Percentiles rank a stretch among this genome's conserved stretches.
Conservation (phyloP, 1,284 basidiomycete species). For the Neonothopanus nambi region DNA sequence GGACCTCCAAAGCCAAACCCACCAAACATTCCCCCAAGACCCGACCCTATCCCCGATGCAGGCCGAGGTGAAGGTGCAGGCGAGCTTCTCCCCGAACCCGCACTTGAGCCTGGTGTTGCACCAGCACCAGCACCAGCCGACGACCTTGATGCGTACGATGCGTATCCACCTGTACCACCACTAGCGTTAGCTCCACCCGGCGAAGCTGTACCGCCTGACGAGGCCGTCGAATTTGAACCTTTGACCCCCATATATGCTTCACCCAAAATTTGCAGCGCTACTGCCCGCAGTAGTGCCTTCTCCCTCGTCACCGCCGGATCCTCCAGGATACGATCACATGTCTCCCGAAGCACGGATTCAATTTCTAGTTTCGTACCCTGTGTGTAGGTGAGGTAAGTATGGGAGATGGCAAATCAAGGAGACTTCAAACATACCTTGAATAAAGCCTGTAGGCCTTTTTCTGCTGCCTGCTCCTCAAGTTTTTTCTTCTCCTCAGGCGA, state of each 20-base stretch:
- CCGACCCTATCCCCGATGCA: background rate
- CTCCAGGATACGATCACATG: constrained; percentile 84
- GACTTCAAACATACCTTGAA: constrained; percentile 68
- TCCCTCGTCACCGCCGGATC: constrained; percentile 53
- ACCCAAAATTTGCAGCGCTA: constrained; percentile 84
- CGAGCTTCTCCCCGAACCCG: background rate
- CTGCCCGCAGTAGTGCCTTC: constrained; percentile 75
- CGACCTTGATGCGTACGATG: background rate
- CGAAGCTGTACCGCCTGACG: background rate
- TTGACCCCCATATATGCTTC: constrained; percentile 42
- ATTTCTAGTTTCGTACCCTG: constrained; percentile 95
- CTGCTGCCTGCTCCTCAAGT: constrained; percentile 94
- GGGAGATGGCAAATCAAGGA: background rate
- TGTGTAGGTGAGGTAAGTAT: constrained; percentile 1
- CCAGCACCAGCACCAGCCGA: background rate
- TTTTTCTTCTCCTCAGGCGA: constrained; percentile 85
- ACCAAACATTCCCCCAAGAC: constrained; percentile 6
- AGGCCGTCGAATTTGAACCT: background rate
- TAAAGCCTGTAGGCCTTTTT: constrained; percentile 90
- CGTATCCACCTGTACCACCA: background rate
- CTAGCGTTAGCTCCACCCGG: background rate
- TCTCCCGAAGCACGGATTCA: constrained; percentile 91
- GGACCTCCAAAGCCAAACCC: background rate
- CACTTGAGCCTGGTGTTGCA: background rate
- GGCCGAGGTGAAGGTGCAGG: background rate